Evolutionary conservation across 768 basidiomycete genomes (phyloP), one percentile per base, ranked within the genome.

Genomic region (Brasilioporus rufonigricans): DNA sequence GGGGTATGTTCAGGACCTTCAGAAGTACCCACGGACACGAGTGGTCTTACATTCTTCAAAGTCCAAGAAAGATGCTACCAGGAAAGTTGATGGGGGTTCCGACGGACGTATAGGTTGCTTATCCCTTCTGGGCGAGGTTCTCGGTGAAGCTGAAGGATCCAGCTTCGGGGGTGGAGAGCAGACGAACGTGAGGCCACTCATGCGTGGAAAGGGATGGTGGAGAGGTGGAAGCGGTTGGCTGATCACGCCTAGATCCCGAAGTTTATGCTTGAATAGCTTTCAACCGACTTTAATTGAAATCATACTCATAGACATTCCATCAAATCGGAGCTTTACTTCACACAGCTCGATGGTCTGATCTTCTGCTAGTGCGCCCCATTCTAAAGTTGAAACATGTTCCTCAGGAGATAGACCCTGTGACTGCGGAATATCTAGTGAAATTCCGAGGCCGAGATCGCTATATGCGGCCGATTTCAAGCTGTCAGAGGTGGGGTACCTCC

Each of bases 321-420:
- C 79, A 49, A 79, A 80, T 32, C 72, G 68, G 16, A 88, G 63
- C 27, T 76, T 75, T 11, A 87, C 76, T 68, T 87, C 83, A 50
- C 75, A 82, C n/a, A 89, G 57, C 33, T 86, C 80, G 56, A 90
- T 80, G 3, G 66, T 75, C 8, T 73, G 70, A 49, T 87, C 85
- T 64, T 87, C 86, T 5, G 82, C 80, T 70, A 80, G 80, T 41
- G 73, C 69, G 45, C 86, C 84, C 79, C 80, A 77, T 39, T 77
- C 72, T 4, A 68, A 50, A 11, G 66, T 48, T 26, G 62, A 52
- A 18, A 50, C 45, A 27, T 41, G 57, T n/a, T 72, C 66, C n/a
- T 67, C 69, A n/a, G 56, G 35, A 35, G 51, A 48, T n/a, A 45
- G 45, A 19, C 46, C 49, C 10, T 48, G 55, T 8, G 68, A 24